Evolutionary conservation across 106 monocot genomes (phyloP), one percentile per base, ranked within the genome.

Genomic region (Dendrobium huoshanense): DNA sequence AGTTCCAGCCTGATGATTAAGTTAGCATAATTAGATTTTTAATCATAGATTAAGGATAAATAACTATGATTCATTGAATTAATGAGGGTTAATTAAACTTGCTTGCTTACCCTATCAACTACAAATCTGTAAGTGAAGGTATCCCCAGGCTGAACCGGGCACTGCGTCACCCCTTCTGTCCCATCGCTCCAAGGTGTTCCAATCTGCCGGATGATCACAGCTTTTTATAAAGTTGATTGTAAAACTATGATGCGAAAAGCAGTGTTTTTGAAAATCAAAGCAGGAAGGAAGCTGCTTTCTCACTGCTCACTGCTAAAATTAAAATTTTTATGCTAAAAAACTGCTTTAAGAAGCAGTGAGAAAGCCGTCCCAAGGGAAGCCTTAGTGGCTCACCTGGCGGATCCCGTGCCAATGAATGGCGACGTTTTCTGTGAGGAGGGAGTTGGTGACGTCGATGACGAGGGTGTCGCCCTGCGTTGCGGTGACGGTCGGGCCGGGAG

Each of bases 101-200:
- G 31, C 31, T 1, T 31, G 20, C 90, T 89, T 80, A 95, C 95
- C 70, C 85, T 78, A 55, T 96, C 96, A 1, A 96, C 92, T 0
- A 94, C 90, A 40, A 94, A 96, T 73, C 77, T 86, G 82, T 96
- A 96, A 6, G 47, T 41, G 76, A 96, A 94, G 13, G 84, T 92
- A 1, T 96, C 94, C 7, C 92, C 94, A 0, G 96, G 92, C 1
- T 80, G 45, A 77, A 90, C 88, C 0, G 96, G 96, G 55, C 96
- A 96, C 64, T 96, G 96, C 4, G 96, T 92, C 31, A 96, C 90
- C 0, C 89, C 96, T 44, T 87, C 96, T 0, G 87, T 85, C 15
- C 96, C 96, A 45, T 96, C 96, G 33, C 82, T 86, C 96, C 92
- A 94, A 1, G 96, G 96, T 0, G 96, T 94, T 4, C 92, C 94